Base-by-base conservation (phyloP, 768 basidiomycete genomes). In the Gelatoporia subvermispora region DNA sequence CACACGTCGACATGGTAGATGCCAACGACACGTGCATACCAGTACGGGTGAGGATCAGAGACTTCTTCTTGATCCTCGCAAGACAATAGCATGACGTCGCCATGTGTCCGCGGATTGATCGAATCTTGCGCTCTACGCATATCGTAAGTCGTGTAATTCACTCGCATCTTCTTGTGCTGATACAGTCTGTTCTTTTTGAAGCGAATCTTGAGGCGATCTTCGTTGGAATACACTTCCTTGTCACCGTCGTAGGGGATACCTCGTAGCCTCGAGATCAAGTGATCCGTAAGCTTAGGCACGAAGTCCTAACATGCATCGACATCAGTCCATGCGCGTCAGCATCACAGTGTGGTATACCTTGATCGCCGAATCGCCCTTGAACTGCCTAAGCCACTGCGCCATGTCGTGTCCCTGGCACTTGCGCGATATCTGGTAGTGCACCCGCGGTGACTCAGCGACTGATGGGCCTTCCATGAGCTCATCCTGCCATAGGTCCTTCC, bases 131-230 rank as follows among this genome's bases (percentile, higher is more conserved):
- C 59, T 1, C 58, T 45, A 5, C 52, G 53, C 21, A 62, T 36
- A 46, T 63, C 57, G 40, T 63, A 63, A 4, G 60, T 60, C 3
- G 66, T 70, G 40, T 69, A 68, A 34, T 68, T 65, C 21, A 71
- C 25, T 3, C 48, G 41, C 25, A 68, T 24, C 1, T 43, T 44
- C 25, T 58, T 55, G 36, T 59, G 50, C 1, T 41, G 40, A 51
- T 65, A 64, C 1, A 68, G 42, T 3, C 23, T 8, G 44, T 60
- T 45, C 18, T 56, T 20, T 0, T 50, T 34, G 7, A 67, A 43
- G 9, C 36, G 9, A 2, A 67, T 15, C 8, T 4, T 36, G 35
- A 20, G 3, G 3, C 53, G 43, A 16, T 66, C 38, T 0, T 56
- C 17, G 18, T 58, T 43, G 7, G 64, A 39, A 45, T 59, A 59